Base-by-base conservation (phyloP, 345 rosid species). In the Cochlearia excelsa region DNA sequence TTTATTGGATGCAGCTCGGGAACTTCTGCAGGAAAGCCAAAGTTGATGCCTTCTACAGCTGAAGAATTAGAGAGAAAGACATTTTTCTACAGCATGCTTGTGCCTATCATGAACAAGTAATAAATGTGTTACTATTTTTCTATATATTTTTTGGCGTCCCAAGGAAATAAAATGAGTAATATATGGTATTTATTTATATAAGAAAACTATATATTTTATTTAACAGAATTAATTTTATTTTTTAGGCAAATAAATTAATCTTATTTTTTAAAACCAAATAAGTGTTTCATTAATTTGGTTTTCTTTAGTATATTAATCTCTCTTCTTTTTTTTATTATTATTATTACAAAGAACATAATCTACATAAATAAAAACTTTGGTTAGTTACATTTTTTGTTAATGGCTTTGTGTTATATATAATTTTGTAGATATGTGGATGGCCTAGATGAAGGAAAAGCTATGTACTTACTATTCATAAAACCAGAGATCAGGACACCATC, bases 41-140 rank as follows among this genome's bases (percentile, higher is more conserved):
- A 91, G 72, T 63, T 91, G 80, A 88, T 91, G 98, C 98, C 98
- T 45, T 88, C 96, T 34, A 91, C 95, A 26, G 90, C 86, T 46
- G 82, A 88, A 76, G 98, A 91, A 72, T 72, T 91, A 80, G 81
- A 88, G 56, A 74, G 93, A 60, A 91, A 91, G 74, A 82, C 92
- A 44, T 84, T 86, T 79, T 91, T 91, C 71, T 91, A 91, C 73
- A 88, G 83, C 82, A 77, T 88, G 72, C 98, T 91, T 29, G 85
- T 88, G 54, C 98, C 98, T 35, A 63, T 86, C 51, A 86, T 88
- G 88, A 91, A 91, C 84, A 88, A 88, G 98, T 91, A 61, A 78
- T 46, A 41, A 31, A 10, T 47, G 45, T 6, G 9, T 39, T 49
- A 28, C 9, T 61, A 35, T 40, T 50, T 10, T 37, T 4, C 0